Evolutionary conservation across 352 stramenopile species (phyloP), one percentile per base, ranked within the genome.

Genomic region (Halophytophthora polymorphica): DNA sequence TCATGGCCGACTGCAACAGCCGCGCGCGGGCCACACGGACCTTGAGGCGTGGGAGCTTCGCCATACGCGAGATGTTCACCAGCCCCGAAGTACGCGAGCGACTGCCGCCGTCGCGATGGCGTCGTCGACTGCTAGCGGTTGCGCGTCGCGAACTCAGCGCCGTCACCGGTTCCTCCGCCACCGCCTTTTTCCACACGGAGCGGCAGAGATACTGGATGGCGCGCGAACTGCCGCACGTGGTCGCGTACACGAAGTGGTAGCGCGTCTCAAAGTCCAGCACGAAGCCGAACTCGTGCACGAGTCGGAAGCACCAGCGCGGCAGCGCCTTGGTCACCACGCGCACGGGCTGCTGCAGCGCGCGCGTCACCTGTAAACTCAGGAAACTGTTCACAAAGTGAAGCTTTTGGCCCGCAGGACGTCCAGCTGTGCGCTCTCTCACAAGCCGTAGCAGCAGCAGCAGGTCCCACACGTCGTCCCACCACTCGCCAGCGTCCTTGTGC

Each of bases 41-140:
- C 59, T 91, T 91, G 2, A 91, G 54, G 2, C 81, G 81, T 36
- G 77, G 77, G 8, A 91, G 69, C 45, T 88, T 89, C 6, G 85
- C 77, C 64, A 89, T 88, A 40, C 77, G 69, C 1, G 74, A 63
- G 23, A 90, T 64, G 31, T 74, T 82, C 2, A 70, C 59, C 6
- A 89, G 41, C 13, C 64, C 68, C 14, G 66, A 57, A 0, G 75
- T 74, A 1, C 68, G 64, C 0, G 66, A 56, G 0, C 66, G 58
- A 61, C 44, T 69, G 17, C 56, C 56, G 7, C 67, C 57, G 39
- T 87, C 69, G n/a, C 73, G 60, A 34, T 50, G 51, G 22, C 66
- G 55, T 14, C 70, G 67, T 52, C 72, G 61, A 43, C 53, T 39
- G 13, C 29, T 57, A n/a, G n/a, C 23, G 21, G 31, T 45, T 31